A percentile compares a stretch with the other conserved stretches of the same genome.
phyloP scores from a whole-genome alignment of 1,139 yeast genomes.

The Suhomyces kunorum region DNA sequence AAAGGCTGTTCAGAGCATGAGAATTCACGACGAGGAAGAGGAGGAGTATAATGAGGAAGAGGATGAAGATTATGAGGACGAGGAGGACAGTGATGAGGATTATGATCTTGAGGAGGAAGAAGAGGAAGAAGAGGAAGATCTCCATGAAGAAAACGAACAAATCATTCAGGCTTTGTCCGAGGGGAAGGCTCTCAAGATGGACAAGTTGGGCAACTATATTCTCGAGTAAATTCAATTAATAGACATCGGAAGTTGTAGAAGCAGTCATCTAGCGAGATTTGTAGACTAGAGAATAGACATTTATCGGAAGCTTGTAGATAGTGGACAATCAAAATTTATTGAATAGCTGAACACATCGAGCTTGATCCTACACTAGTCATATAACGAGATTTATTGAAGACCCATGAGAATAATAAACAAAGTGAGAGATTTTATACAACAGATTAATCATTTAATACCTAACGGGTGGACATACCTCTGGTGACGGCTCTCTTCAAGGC shows the following conservation, averaged over 20 bases:
- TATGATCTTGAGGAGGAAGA: slow-evolving; percentile 28
- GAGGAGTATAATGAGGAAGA: slow-evolving; percentile 28
- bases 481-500: slow-evolving; percentile 99
- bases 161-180: slow-evolving; percentile 66
- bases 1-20: slow-evolving; percentile 67
- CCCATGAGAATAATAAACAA: slow-evolving; percentile 23
- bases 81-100: slow-evolving; percentile 30
- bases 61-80: slow-evolving; percentile 30
- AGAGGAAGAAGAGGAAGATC: slow-evolving; percentile 34
- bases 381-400: slow-evolving; percentile 21
- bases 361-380: slow-evolving; percentile 1
- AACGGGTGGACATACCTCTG: slow-evolving; percentile 99
- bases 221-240: slow-evolving; percentile 50
- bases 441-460: slow-evolving; percentile 30
- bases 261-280: not conserved
- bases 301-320: too few relatives aligned
- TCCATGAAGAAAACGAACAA: slow-evolving; percentile 66
- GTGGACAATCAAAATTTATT: not conserved
- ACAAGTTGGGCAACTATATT: slow-evolving; percentile 77
- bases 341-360: too few relatives aligned
- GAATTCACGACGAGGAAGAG: slow-evolving; percentile 41
- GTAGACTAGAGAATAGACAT: not conserved
- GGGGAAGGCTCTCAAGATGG: slow-evolving; percentile 71
- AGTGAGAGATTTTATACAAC: slow-evolving; percentile 22
- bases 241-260: not conserved